phyloP scores from a whole-genome alignment of 306 rosid genomes.

The Phaseolus lunatus region DNA sequence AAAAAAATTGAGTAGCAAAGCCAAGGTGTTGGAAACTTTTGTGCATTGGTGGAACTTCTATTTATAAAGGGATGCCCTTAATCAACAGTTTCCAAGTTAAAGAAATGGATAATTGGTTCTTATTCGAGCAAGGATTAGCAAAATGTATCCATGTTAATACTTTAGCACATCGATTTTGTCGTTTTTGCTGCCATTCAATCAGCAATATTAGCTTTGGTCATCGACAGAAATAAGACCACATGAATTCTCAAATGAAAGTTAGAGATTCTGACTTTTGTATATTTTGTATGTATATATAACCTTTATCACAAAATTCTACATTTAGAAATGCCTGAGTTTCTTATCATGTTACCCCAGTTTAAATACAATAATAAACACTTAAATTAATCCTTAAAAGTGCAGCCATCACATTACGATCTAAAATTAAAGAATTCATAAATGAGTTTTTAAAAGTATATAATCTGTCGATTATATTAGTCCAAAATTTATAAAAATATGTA shows the following conservation, averaged over 20 bases:
- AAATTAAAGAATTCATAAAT: too few relatives aligned
- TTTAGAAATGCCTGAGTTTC: not conserved
- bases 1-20: constrained; percentile 58
- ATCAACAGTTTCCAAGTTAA: constrained; percentile 42
- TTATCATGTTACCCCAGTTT: too few relatives aligned
- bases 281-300: constrained; percentile 71
- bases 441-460: too few relatives aligned
- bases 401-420: too few relatives aligned
- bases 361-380: too few relatives aligned
- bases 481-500: too few relatives aligned
- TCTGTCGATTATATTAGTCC: too few relatives aligned
- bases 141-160: constrained; percentile 69
- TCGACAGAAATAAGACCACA: constrained; percentile 50
- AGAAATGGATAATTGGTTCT: constrained; percentile 78
- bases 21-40: constrained; percentile 67
- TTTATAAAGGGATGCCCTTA: constrained; percentile 74
- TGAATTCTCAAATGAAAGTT: constrained; percentile 72
- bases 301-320: constrained; percentile 3
- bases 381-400: too few relatives aligned
- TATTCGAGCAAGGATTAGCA: constrained; percentile 70
- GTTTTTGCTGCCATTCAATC: constrained; percentile 77
- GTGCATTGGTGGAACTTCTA: constrained; percentile 69
- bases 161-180: constrained; percentile 81
- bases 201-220: constrained; percentile 59
- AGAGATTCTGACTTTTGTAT: constrained; percentile 62